Evolutionary conservation across 495 filamentous ascomycete genomes (phyloP), one percentile per base, ranked within the genome.

Genomic region (Copromyces sp.): DNA sequence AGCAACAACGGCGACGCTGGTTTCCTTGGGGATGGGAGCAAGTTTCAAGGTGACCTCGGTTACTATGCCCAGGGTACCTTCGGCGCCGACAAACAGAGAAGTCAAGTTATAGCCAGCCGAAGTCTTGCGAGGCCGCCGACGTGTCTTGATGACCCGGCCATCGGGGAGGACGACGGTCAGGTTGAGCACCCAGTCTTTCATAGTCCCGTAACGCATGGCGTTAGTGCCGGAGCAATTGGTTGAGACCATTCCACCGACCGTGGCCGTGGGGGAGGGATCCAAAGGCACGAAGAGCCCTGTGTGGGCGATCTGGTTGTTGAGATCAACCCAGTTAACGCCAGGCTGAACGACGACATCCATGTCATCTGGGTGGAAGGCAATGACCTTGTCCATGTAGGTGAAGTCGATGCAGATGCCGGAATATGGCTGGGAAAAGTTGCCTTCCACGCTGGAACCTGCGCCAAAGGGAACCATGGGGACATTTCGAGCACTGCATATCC

Each of bases 341-440:
- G 94, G 92, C 75, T 97, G 94, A 8, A 97, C 94, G 7, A 94
- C 90, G 70, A 97, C 86, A 78, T 97, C 94, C 90, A 97, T 91
- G 79, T 97, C 94, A 8, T 91, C 90, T 35, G 90, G 88, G 76
- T 95, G 89, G 53, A 97, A 84, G 9, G 87, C 83, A 38, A 97
- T 37, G 44, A 97, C 90, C 72, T 89, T 83, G 77, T 95, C 89
- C 94, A 98, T 98, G 74, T 83, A 84, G 3, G 87, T 85, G 74
- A 98, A 94, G 78, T 97, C 93, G 70, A 98, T 90, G 74, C 88
- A 92, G 75, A 98, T 86, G 12, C 94, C 94, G 6, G 92, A 91
- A 77, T 89, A 88, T 1, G 93, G 91, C 14, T 93, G 90, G 3
- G 91, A 89, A 81, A 96, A 96, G 79, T 95, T 94, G 39, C 89